Evolutionary conservation across 23 red algal species (phyloP), one percentile per base, ranked within the genome.

Genomic region (Agarophyton chilense): DNA sequence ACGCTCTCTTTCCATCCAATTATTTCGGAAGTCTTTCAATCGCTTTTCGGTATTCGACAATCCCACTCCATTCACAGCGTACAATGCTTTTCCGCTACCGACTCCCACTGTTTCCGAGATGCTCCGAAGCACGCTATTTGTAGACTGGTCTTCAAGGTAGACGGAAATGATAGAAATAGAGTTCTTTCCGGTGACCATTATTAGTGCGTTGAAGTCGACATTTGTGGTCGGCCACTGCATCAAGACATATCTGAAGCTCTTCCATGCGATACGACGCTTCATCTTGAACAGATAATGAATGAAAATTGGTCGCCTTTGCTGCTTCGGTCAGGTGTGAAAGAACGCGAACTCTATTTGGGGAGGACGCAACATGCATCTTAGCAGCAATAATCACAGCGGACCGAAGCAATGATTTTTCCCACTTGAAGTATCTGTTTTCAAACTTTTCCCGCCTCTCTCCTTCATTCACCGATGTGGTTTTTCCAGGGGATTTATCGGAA

Each of bases 21-120:
- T 58, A 26, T 56, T 32, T 17, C 52, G 47, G 28, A 60, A 60
- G n/a, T 62, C 77, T 18, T 81, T 55, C 32, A 81, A 33, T 5
- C 77, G 77, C 36, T 52, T 50, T 25, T 43, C 61, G 36, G 77
- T 81, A 55, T 4, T 60, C 6, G 52, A 60, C 29, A 25, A 55
- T 10, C 47, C 42, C 38, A 28, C 56, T 32, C 77, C 77, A 81
- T 81, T 81, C 17, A 62, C 28, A 55, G 34, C 21, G 25, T 28
- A 55, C 31, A 55, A 25, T 32, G 42, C 52, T 33, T 60, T 40
- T 6, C 36, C 56, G 24, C 52, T 81, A 4, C 52, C 77, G 14
- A 81, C 77, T 19, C 77, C 77, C 33, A 61, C 77, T n/a, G 77
- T 88, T 45, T 88, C 84, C 19, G 68, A 60, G 26, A 88, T 77